phyloP scores from a whole-genome alignment of 1,284 basidiomycete genomes.

The Pulchroboletus neoregius region DNA sequence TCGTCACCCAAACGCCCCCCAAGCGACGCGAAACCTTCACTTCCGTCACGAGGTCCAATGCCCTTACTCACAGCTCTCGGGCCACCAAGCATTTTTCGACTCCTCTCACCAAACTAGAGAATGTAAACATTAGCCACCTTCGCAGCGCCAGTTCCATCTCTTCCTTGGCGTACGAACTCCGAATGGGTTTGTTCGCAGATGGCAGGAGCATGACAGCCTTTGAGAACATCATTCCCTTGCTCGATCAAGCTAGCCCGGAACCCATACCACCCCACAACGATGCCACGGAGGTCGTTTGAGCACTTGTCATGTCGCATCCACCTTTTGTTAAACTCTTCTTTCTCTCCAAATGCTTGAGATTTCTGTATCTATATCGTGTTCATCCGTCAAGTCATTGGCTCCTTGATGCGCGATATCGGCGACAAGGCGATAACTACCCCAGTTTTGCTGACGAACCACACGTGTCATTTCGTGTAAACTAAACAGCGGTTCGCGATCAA shows the following conservation, averaged over 20 bases:
- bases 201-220: conserved; percentile 24
- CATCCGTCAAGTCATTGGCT: too few species aligned
- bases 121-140: conserved; percentile 14
- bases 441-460: too few species aligned
- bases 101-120: conserved; percentile 17
- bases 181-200: conserved; percentile 26
- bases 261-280: background rate
- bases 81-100: conserved; percentile 8
- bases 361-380: background rate
- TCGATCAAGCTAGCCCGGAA: conserved; percentile 27
- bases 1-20: conserved; percentile 13
- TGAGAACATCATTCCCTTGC: conserved; percentile 28
- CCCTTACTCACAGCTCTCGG: too few species aligned
- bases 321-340: too few species aligned
- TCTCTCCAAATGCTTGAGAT: background rate
- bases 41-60: background rate
- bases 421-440: too few species aligned
- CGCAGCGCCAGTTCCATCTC: conserved; percentile 24
- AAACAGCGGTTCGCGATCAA: too few species aligned
- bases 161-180: conserved; percentile 29
- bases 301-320: too few species aligned
- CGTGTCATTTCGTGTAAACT: too few species aligned
- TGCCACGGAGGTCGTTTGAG: conserved; percentile 11
- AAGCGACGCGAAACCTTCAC: conserved; percentile 19
- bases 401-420: too few species aligned